Conservation (phyloP, 2,329 filamentous ascomycete species). For the Ophiostoma ulmi region DNA sequence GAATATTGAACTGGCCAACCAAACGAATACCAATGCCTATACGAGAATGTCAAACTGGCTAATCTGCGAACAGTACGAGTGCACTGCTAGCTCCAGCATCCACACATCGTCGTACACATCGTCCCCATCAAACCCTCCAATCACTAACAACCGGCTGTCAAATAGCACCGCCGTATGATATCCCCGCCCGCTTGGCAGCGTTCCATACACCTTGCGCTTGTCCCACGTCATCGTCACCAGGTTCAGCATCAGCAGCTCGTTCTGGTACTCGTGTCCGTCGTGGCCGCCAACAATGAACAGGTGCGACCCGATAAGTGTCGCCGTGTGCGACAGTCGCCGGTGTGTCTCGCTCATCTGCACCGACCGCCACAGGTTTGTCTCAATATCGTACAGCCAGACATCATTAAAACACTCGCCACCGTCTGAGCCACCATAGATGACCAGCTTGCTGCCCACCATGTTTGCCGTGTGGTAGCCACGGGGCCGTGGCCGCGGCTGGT, state of each 20-base stretch:
- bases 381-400: constrained; percentile 68
- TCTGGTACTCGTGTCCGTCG: constrained; percentile 64
- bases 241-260: constrained; percentile 64
- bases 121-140: constrained; percentile 63
- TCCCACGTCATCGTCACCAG: constrained; percentile 72
- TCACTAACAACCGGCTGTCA: constrained; percentile 58
- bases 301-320: constrained; percentile 64
- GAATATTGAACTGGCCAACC: neutral
- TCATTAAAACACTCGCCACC: constrained; percentile 68
- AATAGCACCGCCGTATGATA: constrained; percentile 64
- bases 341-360: constrained; percentile 58
- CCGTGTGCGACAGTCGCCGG: constrained; percentile 61
- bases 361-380: constrained; percentile 54
- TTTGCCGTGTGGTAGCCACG: constrained; percentile 68
- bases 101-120: constrained; percentile 65
- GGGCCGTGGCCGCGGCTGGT: constrained; percentile 49
- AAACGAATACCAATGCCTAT: neutral
- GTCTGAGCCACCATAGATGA: constrained; percentile 65
- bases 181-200: constrained; percentile 57
- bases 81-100: constrained; percentile 62
- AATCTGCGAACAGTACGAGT: constrained; percentile 69
- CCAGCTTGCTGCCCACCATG: constrained; percentile 67
- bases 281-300: constrained; percentile 66
- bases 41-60: constrained; percentile 68
- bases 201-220: constrained; percentile 58